Base-by-base conservation (phyloP, 352 stramenopile species). In the Pelagophyceae sp. region DNA sequence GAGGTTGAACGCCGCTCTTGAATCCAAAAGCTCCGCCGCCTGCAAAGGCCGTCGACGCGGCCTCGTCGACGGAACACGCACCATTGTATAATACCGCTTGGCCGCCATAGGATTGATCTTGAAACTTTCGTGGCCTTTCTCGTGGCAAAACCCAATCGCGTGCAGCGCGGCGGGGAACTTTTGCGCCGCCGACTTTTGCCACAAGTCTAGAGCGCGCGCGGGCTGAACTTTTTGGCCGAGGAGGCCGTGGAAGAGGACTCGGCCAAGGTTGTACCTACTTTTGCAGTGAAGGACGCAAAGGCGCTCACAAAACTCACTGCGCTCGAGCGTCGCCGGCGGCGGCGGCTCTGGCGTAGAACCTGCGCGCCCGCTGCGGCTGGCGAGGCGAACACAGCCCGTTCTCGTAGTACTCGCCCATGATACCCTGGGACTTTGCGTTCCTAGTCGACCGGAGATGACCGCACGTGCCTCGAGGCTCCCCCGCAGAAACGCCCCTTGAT, bases 401-500 rank as follows among this genome's bases (percentile, higher is more conserved):
- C 67, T 74, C 67, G 67, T 31, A 31, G 38, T 74, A 74, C 38
- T 74, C 67, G 35, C 67, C 67, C 15, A 74, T 33, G 35, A 74
- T 37, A 19, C 67, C 67, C 35, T 58, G 33, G 2, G 67, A 74
- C 67, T 1, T 2, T 3, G 2, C 5, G 35, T 74, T 33, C 5
- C 45, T 54, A 54, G 45, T 54, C 45, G 45, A 54, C 45, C 45
- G 11, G 45, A 54, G 23, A 54, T 11, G 45, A 54, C 45, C 45
- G 45, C 11, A 54, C 45, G 11, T 11, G 45, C 11, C 45, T 23
- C 11, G 45, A 54, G n/a, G n/a, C 45, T 23, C 11, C 45, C 45
- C 23, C 11, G 45, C 11, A 54, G 45, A 54, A 54, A 23, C 11
- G 11, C 45, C 23, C 45, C 11, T 54, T 54, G 23, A 23, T 54